Base-by-base conservation (phyloP, 1,284 basidiomycete species). In the Pisolithus thermaeus region DNA sequence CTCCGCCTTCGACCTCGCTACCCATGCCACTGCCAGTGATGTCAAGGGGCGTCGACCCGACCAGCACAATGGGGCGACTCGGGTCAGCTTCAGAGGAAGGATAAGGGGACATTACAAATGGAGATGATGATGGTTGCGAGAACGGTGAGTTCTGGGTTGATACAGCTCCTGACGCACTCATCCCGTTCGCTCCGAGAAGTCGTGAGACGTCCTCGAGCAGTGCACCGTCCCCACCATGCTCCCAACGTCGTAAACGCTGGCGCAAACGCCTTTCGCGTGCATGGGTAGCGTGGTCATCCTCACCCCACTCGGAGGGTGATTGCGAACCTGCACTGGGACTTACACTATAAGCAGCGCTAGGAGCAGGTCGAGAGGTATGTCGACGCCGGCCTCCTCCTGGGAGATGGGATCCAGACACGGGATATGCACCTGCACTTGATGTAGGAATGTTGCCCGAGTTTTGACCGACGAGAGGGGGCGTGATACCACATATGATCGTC, bases 401-500 rank as follows among this genome's bases (percentile, higher is more conserved):
- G 38, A 18, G 20, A 28, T 39, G 47, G 4, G 32, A 35, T 22
- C 27, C 47, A 16, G 37, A 46, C 49, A 44, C 32, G 54, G 53
- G 16, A 18, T 23, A 35, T 60, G 59, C 27, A 41, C 37, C 12
- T 45, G 50, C 12, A 30, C 2, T 25, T 49, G 4, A 52, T 40
- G 47, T 59, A 57, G 1, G 58, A 27, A 16, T 50, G 49, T 1
- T 52, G 7, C 16, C 47, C 9, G 40, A 25, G 20, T 28, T 30
- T 51, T 16, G 52, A 1, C 58, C 62, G 28, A 67, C 63, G 14
- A 92, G 69, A 1, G 88, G 73, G 11, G 92, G 91, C 0, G 88
- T 84, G 59, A 90, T 82, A 20, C 90, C 90, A 60, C 94, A 87
- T 5, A 95, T 74, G 42, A 94, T 87, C 3, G 84, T 82, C 57